These are phyloP conservation scores for Plectranthus barbatus DNA, from an alignment of 257 asterid species.

Conservation along the genomic window DNA sequence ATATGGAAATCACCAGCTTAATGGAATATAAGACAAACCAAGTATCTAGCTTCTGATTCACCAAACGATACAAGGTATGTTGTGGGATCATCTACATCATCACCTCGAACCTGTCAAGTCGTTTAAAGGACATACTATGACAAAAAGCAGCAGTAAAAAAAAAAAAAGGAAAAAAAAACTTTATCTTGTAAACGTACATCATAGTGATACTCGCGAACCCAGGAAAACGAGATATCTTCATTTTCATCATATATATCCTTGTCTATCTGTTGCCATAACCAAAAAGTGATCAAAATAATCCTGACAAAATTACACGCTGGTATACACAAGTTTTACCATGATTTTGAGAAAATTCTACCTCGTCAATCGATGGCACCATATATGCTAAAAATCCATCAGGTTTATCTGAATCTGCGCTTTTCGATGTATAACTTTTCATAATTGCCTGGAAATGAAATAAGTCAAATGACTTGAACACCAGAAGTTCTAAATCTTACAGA, in stretches of 20 bases:
- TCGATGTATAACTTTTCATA: conserved; percentile 74
- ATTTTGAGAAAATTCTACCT: conserved; percentile 37
- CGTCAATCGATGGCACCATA: conserved; percentile 79
- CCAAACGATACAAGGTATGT: conserved; percentile 73
- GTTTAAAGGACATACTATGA: conserved; percentile 9
- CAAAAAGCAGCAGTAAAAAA: conserved; percentile 3
- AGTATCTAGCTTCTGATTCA: conserved; percentile 51
- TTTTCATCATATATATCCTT: conserved; percentile 82
- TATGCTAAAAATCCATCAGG: conserved; percentile 83
- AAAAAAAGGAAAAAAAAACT: neutral
- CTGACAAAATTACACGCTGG: neutral
- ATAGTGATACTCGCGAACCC: conserved; percentile 94
- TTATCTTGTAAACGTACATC: conserved; percentile 53
- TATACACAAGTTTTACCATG: neutral
- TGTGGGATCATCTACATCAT: conserved; percentile 72
- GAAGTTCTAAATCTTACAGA: neutral
- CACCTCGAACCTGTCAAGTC: conserved; percentile 65
- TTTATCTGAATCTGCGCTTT: conserved; percentile 47
- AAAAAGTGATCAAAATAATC: conserved; percentile 5
- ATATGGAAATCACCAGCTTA: neutral
- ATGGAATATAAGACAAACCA: conserved; percentile 28
- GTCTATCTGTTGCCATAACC: conserved; percentile 50
- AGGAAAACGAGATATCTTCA: conserved; percentile 75
- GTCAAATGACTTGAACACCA: neutral
- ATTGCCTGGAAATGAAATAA: conserved; percentile 57